Evolutionary conservation across 106 monocot genomes (phyloP).

Genomic region (Apostasia shenzhenica): DNA sequence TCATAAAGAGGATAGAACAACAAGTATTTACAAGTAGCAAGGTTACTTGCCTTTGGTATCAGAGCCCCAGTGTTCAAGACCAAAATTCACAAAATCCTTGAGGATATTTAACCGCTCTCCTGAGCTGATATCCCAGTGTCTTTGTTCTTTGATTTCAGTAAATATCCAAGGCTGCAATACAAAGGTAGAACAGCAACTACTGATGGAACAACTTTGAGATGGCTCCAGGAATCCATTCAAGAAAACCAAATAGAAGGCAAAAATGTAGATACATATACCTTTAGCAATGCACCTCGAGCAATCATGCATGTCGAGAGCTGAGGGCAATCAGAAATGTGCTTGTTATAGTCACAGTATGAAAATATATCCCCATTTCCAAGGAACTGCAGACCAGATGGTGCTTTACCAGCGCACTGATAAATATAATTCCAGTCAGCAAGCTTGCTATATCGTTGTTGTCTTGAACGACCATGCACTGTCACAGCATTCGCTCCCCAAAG

Average conservation of each 20-base stretch:
- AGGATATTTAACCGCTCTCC: slow-evolving; percentile 66
- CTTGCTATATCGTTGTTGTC: slow-evolving; percentile 93
- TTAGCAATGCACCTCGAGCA: slow-evolving; percentile 79
- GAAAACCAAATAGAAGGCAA: background rate
- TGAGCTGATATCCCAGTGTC: slow-evolving; percentile 89
- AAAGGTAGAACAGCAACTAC: background rate
- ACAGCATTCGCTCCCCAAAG: slow-evolving; percentile 77
- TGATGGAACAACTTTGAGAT: background rate
- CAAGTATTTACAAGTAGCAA: too few relatives aligned
- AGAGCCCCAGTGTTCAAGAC: slow-evolving; percentile 97
- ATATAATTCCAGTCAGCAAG: slow-evolving; percentile 97
- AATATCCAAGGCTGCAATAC: slow-evolving; percentile 78
- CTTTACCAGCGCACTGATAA: slow-evolving; percentile 60
- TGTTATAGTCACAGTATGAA: slow-evolving; percentile 75
- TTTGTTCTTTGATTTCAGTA: slow-evolving; percentile 93
- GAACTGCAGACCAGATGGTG: slow-evolving; percentile 53
- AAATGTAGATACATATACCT: slow-evolving; percentile 35
- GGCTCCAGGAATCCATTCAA: background rate
- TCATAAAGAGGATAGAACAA: too few relatives aligned
- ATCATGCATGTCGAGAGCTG: slow-evolving; percentile 75
- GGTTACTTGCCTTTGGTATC: slow-evolving; percentile 67
- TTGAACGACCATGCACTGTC: slow-evolving; percentile 87
- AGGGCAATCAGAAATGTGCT: slow-evolving; percentile 46
- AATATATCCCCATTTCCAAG: slow-evolving; percentile 93
- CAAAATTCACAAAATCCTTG: slow-evolving; percentile 75